phyloP scores from a whole-genome alignment of 768 basidiomycete genomes.

The Lactarius hengduanensis region DNA sequence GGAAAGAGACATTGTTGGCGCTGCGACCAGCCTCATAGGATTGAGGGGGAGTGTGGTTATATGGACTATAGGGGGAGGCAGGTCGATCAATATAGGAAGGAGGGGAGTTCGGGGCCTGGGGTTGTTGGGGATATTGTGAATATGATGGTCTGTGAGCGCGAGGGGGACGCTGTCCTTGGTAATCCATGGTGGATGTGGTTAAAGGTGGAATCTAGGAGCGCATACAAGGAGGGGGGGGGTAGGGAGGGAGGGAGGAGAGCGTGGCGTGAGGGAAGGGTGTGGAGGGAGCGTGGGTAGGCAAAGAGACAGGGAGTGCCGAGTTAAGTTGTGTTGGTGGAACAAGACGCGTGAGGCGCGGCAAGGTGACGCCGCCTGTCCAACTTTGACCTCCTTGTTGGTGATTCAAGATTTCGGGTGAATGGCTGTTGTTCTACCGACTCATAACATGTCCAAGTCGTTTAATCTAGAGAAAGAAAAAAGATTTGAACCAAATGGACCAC shows the following conservation, averaged over 20 bases:
- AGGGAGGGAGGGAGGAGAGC: conserved; percentile 41
- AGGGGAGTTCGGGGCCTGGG: conserved; percentile 29
- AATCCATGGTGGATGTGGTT: conserved; percentile 33
- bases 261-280: conserved; percentile 32
- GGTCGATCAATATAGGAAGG: conserved; percentile 31
- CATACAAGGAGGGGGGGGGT: conserved; percentile 15
- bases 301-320: conserved; percentile 12
- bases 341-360: not conserved
- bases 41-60: conserved; percentile 28
- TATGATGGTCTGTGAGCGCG: conserved; percentile 36
- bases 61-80: conserved; percentile 29
- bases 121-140: conserved; percentile 31
- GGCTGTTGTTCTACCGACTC: not conserved
- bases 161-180: conserved; percentile 39
- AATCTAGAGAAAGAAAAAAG: not conserved
- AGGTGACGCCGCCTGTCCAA: not conserved
- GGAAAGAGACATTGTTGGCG: conserved; percentile 60
- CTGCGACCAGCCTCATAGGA: conserved; percentile 17
- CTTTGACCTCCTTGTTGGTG: not conserved
- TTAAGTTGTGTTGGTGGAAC: conserved; percentile 4
- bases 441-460: not conserved
- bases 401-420: not conserved
- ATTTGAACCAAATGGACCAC: not conserved
- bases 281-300: conserved; percentile 27
- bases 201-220: conserved; percentile 6